These are phyloP conservation scores for Phytophthora litchii DNA, from an alignment of 352 stramenopile species.

Conservation along the genomic window DNA sequence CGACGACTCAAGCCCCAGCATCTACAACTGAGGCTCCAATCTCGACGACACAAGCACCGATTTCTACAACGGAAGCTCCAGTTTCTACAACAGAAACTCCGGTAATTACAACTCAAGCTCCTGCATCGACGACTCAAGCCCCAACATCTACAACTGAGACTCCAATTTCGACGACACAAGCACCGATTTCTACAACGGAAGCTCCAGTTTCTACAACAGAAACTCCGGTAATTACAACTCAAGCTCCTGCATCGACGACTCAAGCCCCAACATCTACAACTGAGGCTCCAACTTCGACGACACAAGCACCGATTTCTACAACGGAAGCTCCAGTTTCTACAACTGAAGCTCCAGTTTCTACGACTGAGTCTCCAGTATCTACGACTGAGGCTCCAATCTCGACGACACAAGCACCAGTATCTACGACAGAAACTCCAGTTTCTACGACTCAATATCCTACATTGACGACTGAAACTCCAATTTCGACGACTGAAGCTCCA, in stretches of 20 bases:
- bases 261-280: neutral
- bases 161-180: no score
- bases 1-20: no score
- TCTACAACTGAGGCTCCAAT: no score
- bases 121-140: no score
- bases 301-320: neutral
- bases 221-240: neutral
- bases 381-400: neutral
- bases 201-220: slow-evolving; percentile 3
- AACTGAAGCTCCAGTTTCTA: no score
- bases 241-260: neutral
- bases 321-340: no score
- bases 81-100: no score
- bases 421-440: slow-evolving; percentile 1
- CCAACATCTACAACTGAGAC: no score
- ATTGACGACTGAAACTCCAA: neutral
- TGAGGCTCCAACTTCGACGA: neutral
- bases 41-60: no score
- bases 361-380: neutral
- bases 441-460: slow-evolving; percentile 3
- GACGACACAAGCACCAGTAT: slow-evolving; percentile 3
- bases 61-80: no score
- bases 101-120: no score
- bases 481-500: slow-evolving; percentile 3
- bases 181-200: no score